A percentile compares a stretch with the other conserved stretches of the same genome.
phyloP scores from a whole-genome alignment of 345 rosid species.

The Boechera divaricarpa region DNA sequence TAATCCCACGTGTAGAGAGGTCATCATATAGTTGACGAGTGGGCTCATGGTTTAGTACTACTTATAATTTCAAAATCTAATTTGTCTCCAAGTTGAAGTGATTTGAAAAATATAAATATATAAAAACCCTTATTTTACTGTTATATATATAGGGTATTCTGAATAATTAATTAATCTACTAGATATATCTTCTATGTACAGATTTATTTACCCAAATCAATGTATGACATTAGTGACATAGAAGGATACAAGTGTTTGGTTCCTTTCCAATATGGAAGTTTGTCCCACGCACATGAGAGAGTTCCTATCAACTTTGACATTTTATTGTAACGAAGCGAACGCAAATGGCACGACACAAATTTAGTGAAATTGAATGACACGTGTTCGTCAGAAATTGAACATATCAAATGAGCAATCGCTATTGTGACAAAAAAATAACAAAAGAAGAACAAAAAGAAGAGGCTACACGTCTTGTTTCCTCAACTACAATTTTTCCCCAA shows the following conservation, averaged over 20 bases:
- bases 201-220: neutral
- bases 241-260: conserved; percentile 34
- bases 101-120: neutral
- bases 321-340: conserved; percentile 27
- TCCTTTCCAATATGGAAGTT: conserved; percentile 30
- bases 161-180: neutral
- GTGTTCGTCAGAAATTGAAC: conserved; percentile 31
- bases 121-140: neutral
- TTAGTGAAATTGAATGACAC: conserved; percentile 25
- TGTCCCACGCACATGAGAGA: conserved; percentile 39
- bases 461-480: conserved; percentile 32
- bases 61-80: neutral
- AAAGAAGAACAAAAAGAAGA: conserved; percentile 20
- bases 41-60: neutral
- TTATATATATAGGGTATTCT: neutral
- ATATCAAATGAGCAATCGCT: conserved; percentile 25
- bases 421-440: conserved; percentile 9
- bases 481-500: conserved; percentile 6
- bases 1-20: conserved; percentile 12
- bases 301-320: conserved; percentile 43
- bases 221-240: neutral
- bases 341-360: conserved; percentile 27
- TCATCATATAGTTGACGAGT: conserved; percentile 11
- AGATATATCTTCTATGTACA: neutral
- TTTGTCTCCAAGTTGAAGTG: neutral